A percentile compares a stretch with the other conserved stretches of the same genome.
Conservation (phyloP, 1,284 basidiomycete genomes). For the Ceratobasidium sp. region DNA sequence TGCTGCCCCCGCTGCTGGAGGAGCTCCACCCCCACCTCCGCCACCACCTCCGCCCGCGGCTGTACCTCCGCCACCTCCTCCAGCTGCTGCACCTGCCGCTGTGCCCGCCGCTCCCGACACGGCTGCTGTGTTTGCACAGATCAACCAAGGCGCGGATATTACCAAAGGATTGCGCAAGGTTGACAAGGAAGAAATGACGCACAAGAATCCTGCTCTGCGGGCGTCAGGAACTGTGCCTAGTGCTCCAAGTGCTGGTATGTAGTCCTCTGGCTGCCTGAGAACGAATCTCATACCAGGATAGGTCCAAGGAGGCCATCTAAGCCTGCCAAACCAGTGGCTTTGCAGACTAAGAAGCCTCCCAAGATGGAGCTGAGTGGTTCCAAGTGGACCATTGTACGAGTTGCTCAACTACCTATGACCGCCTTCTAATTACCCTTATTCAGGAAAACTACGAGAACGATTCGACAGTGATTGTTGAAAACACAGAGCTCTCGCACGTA, state of each 20-base stretch:
- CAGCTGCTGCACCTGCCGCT: conserved; percentile 54
- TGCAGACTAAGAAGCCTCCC: conserved; percentile 88
- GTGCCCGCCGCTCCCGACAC: conserved; percentile 61
- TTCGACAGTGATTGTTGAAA: conserved; percentile 71
- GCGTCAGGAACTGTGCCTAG: conserved; percentile 68
- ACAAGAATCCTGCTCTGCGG: conserved; percentile 93
- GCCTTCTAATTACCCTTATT: neutral
- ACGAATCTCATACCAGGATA: conserved; percentile 44
- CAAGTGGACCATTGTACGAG: conserved; percentile 87
- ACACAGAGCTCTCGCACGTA: conserved; percentile 81
- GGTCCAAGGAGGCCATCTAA: conserved; percentile 70
- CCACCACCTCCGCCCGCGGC: conserved; percentile 65
- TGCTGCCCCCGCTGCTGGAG: conserved; percentile 47
- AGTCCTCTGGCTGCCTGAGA: conserved; percentile 42
- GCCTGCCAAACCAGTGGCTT: conserved; percentile 78
- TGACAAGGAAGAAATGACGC: conserved; percentile 95
- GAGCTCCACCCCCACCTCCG: conserved; percentile 50
- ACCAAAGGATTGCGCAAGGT: conserved; percentile 93
- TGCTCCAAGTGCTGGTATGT: conserved; percentile 44
- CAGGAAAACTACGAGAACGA: conserved; percentile 96
- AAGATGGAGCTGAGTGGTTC: conserved; percentile 89
- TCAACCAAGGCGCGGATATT: conserved; percentile 89
- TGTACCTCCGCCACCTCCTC: conserved; percentile 54
- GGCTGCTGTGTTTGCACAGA: conserved; percentile 87
- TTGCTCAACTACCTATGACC: conserved; percentile 42